Conservation (phyloP, 2,329 filamentous ascomycete genomes). For the Talaromyces funiculosus region DNA sequence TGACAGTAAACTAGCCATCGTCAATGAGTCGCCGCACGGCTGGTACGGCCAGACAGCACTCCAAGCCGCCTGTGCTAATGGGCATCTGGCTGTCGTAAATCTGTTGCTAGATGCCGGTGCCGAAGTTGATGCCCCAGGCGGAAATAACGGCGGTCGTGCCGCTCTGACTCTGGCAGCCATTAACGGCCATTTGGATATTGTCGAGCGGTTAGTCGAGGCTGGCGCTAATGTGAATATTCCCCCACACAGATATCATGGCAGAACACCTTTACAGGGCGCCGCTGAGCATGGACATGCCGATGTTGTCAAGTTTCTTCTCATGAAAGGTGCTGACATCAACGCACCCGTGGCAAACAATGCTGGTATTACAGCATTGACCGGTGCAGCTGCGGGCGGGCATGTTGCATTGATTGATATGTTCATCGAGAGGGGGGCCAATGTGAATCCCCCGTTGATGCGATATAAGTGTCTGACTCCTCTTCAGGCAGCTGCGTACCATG, state of each 20-base stretch:
- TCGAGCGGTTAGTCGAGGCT: constrained; percentile 17
- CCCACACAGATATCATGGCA: constrained; percentile 9
- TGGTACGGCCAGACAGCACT: constrained; percentile 16
- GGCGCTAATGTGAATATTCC: constrained; percentile 19
- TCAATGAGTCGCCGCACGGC: constrained; percentile 16
- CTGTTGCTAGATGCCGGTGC: constrained; percentile 25
- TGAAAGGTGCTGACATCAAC: constrained; percentile 19
- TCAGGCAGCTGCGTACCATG: constrained; percentile 16
- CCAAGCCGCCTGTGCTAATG: constrained; percentile 28
- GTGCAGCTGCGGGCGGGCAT: constrained; percentile 14
- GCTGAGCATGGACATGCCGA: constrained; percentile 16
- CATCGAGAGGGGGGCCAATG: constrained; percentile 18
- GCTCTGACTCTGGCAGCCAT: constrained; percentile 17
- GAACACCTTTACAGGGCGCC: constrained; percentile 18
- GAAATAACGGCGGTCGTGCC: constrained; percentile 16
- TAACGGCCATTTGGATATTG: constrained; percentile 16
- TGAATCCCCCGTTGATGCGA: constrained; percentile 15
- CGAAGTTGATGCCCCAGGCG: constrained; percentile 14
- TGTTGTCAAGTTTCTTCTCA: constrained; percentile 19
- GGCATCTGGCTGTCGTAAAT: constrained; percentile 33
- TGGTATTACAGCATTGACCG: constrained; percentile 19
- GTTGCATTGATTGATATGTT: constrained; percentile 17
- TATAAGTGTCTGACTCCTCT: constrained; percentile 14
- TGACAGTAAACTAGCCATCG: neutral
- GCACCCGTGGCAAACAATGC: constrained; percentile 5